phyloP scores from a whole-genome alignment of 2,329 filamentous ascomycete species.

The Penicillium glabrum region DNA sequence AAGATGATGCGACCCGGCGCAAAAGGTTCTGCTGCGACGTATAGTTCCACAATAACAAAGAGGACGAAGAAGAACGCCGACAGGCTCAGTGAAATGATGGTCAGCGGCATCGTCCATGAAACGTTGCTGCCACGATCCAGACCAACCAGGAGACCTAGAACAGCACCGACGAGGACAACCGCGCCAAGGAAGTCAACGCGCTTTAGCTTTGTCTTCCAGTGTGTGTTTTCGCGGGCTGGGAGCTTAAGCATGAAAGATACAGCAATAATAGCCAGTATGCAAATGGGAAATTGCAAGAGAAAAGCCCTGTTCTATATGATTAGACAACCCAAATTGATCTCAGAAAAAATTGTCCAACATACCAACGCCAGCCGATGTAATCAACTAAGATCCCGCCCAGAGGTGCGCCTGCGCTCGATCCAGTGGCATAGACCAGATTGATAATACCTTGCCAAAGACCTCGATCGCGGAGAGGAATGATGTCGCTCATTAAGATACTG shows the following conservation, averaged over 20 bases:
- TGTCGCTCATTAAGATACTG: slow-evolving; percentile 68
- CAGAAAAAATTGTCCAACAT: slow-evolving; percentile 21
- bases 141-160: slow-evolving; percentile 66
- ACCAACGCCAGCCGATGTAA: slow-evolving; percentile 73
- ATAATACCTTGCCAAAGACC: slow-evolving; percentile 73
- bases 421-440: slow-evolving; percentile 70
- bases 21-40: slow-evolving; percentile 69
- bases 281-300: slow-evolving; percentile 67
- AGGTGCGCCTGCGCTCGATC: slow-evolving; percentile 68
- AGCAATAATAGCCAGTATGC: slow-evolving; percentile 62
- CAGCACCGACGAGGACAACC: slow-evolving; percentile 62
- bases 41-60: slow-evolving; percentile 70
- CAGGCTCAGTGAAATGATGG: slow-evolving; percentile 57
- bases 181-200: slow-evolving; percentile 75
- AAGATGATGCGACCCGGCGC: slow-evolving; percentile 74
- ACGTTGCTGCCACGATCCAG: slow-evolving; percentile 73
- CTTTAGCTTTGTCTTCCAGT: slow-evolving; percentile 66
- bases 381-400: slow-evolving; percentile 71
- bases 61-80: slow-evolving; percentile 60
- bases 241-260: slow-evolving; percentile 65
- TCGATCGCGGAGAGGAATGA: slow-evolving; percentile 67
- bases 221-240: slow-evolving; percentile 56
- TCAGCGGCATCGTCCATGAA: slow-evolving; percentile 62
- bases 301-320: slow-evolving; percentile 58
- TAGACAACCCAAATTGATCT: neutral